Percentiles rank a stretch among this genome's conserved stretches.
phyloP scores from a whole-genome alignment of 1,284 basidiomycete species.

The Wolfiporia cocos region DNA sequence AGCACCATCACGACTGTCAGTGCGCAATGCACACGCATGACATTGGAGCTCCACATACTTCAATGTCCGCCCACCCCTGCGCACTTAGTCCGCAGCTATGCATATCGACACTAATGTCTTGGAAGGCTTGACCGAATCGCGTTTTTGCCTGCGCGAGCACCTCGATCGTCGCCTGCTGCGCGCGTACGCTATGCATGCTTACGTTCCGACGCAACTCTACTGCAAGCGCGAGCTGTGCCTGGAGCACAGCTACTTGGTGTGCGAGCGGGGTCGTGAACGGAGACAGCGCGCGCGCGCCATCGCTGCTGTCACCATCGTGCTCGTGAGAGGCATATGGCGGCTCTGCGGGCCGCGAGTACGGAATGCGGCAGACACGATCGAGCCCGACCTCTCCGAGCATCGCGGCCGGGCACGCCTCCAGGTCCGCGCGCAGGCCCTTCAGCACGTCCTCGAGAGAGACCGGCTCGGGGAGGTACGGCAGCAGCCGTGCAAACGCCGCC shows the following conservation, averaged over 20 bases:
- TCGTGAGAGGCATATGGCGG: slow-evolving; percentile 16
- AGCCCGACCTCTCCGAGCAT: slow-evolving; percentile 84
- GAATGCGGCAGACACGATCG: slow-evolving; percentile 68
- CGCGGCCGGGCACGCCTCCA: slow-evolving; percentile 54
- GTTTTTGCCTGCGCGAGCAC: slow-evolving; percentile 48
- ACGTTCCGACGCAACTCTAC: slow-evolving; percentile 64
- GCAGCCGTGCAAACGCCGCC: slow-evolving; percentile 43
- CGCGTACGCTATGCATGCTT: slow-evolving; percentile 77
- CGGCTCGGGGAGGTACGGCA: slow-evolving; percentile 59
- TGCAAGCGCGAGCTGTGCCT: slow-evolving; percentile 73
- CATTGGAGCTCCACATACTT: no score
- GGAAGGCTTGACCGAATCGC: slow-evolving; percentile 48
- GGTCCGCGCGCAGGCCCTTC: slow-evolving; percentile 44
- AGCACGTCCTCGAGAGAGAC: slow-evolving; percentile 47
- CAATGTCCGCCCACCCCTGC: slow-evolving; percentile 58
- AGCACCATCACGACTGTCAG: no score
- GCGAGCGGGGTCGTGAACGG: slow-evolving; percentile 65
- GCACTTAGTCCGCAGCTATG: slow-evolving; percentile 75
- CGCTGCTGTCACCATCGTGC: slow-evolving; percentile 5
- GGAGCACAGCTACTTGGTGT: slow-evolving; percentile 70
- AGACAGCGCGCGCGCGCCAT: slow-evolving; percentile 43
- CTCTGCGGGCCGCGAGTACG: slow-evolving; percentile 38
- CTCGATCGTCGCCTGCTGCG: slow-evolving; percentile 55
- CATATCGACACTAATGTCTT: slow-evolving; percentile 62
- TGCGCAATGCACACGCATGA: no score